Evolutionary conservation across 352 stramenopile species (phyloP), one percentile per base, ranked within the genome.

Genomic region (Globisporangium nodosum): DNA sequence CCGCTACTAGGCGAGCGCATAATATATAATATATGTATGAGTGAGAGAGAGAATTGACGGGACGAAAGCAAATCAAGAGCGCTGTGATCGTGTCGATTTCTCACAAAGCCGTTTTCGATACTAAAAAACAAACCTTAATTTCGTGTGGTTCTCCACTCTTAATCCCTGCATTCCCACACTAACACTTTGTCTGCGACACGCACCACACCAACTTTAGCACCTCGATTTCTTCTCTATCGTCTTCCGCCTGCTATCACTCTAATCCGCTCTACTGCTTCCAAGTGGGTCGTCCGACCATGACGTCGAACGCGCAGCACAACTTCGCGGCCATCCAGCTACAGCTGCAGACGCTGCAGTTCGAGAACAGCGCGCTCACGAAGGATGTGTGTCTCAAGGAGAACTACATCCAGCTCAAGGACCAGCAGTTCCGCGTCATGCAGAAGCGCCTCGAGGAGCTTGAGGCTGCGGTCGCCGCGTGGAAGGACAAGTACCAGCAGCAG

Each of bases 361-460:
- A 85, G 56, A 88, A 90, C 68, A 71, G 69, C 48, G 68, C 58
- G 47, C 68, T 90, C 49, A 90, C 77, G 3, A 79, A 78, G 45
- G 75, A 81, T 50, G 33, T 88, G 52, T 78, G 68, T 30, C 61
- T 90, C n/a, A 87, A 87, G 58, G 80, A 88, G 54, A 88, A 87
- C 65, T 83, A 86, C 64, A 68, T 90, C 53, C 71, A 87, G 59
- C 75, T 81, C 12, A 85, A 85, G 51, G 80, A 90, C 57, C 80
- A 90, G 69, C 80, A 90, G 66, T 75, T 84, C 50, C 77, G 80
- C 68, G 76, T 84, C 16, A 82, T 90, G 68, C 80, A 90, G 68
- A 69, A 76, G 30, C 80, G 80, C 18, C 63, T 90, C 47, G 80
- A 88, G 37, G 80, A 87, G 49, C 55, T 88, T 42, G 80, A 90